Evolutionary conservation across 495 filamentous ascomycete genomes (phyloP), one percentile per base, ranked within the genome.

Genomic region (Penicillium verhagenii): DNA sequence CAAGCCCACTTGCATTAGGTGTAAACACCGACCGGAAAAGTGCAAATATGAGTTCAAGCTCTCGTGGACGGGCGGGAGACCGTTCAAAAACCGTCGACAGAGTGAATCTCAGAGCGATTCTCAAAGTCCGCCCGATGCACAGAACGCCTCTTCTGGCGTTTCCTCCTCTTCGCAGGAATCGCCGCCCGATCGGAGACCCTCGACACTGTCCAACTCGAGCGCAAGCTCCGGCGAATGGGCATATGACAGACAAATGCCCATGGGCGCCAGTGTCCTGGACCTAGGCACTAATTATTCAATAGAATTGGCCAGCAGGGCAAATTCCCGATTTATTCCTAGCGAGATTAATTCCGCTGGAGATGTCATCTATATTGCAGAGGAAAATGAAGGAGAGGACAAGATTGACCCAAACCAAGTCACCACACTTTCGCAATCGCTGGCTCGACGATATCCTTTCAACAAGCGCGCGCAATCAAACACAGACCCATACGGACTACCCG

Each of bases 41-140:
- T 53, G 50, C 50, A 53, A 46, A 53, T 53, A 53, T 20, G 50
- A 53, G 21, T 53, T 53, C 28, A 53, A 53, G 23, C 50, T 53
- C 16, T 53, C 39, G 5, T 53, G 50, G 50, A 53, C 50, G 29
- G 50, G 43, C 42, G 50, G 50, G 18, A 33, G 50, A 19, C 50
- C 50, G 6, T 53, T 53, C 40, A 53, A 53, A 20, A 53, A 53
- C 19, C 50, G 50, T 18, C 42, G 20, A 8, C 42, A 45, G 3
- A 45, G 20, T 24, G 23, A 26, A 16, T 45, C 42, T 13, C 21
- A 45, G 11, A 25, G 42, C 20, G 23, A 16, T 45, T 45, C 21
- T 4, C 42, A 45, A n/a, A 45, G 42, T 45, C 42, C 42, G 13
- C 20, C 42, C 20, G 42, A 45, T 2, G 23, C 23, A 6, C 11